Percentiles rank a stretch among this genome's conserved stretches.
Conservation (phyloP, 495 filamentous ascomycete genomes). For the Neurospora sp. region DNA sequence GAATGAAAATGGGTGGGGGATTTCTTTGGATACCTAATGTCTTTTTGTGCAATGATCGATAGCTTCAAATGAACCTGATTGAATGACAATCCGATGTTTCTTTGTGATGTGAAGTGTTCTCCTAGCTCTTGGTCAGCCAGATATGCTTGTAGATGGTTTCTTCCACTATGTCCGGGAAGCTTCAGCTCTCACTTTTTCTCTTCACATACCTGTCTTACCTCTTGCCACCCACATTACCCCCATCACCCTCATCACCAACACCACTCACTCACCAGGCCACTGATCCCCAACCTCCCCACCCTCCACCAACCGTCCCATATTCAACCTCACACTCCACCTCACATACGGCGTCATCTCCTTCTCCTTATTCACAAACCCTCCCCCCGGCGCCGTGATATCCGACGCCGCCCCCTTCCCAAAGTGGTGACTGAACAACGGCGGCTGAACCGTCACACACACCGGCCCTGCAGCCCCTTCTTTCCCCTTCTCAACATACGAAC, state of each 20-base stretch:
- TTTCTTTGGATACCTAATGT: not conserved
- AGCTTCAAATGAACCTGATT: not conserved
- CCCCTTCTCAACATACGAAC: constrained; percentile 5
- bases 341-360: constrained; percentile 37
- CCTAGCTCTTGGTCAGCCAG: not conserved
- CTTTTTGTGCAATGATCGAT: not conserved
- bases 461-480: constrained; percentile 2
- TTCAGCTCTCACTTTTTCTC: no score
- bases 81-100: not conserved
- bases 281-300: constrained; percentile 28
- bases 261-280: constrained; percentile 23
- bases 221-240: no score
- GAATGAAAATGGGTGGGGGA: not conserved
- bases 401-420: constrained; percentile 28
- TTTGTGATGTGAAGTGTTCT: not conserved
- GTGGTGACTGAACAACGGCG: constrained; percentile 38
- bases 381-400: constrained; percentile 34
- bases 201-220: not conserved
- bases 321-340: constrained; percentile 31
- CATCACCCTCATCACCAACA: not conserved
- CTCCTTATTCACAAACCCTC: constrained; percentile 29
- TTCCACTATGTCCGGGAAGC: not conserved
- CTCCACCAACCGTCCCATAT: constrained; percentile 26
- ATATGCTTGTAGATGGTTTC: not conserved
- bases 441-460: constrained; percentile 34